Evolutionary conservation across 2,329 filamentous ascomycete species (phyloP).

Genomic region (Stachybotrys echinatus): DNA sequence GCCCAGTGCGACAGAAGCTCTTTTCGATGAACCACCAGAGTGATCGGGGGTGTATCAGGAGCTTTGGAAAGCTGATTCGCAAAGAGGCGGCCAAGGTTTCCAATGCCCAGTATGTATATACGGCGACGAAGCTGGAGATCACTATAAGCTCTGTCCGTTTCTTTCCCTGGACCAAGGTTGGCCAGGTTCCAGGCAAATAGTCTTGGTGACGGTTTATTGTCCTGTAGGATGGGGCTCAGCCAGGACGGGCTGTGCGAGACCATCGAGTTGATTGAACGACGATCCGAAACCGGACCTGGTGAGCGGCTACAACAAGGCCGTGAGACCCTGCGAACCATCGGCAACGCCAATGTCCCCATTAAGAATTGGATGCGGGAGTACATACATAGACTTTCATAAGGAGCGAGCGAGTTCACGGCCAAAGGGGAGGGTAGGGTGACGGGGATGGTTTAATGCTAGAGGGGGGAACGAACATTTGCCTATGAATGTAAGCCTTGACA

Average conservation of each 20-base stretch:
- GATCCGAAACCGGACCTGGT: background rate
- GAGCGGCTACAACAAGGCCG: background rate
- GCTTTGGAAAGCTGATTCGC: conserved; percentile 65
- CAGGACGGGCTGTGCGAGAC: conserved; percentile 23
- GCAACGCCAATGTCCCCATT: background rate
- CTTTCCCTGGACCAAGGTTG: conserved; percentile 10
- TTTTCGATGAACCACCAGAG: conserved; percentile 68
- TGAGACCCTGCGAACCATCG: background rate
- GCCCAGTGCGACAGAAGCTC: conserved; percentile 45
- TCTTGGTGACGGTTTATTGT: conserved; percentile 20
- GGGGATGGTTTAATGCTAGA: too few species aligned
- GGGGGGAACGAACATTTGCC: too few species aligned
- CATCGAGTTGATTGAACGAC: conserved; percentile 5
- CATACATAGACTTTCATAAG: background rate
- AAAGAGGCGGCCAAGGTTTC: conserved; percentile 75
- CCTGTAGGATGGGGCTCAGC: conserved; percentile 23
- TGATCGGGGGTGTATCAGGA: conserved; percentile 62
- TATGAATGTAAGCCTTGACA: too few species aligned
- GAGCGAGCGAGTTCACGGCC: too few species aligned
- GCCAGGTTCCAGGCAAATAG: conserved; percentile 29
- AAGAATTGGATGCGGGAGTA: background rate
- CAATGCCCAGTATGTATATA: conserved; percentile 74
- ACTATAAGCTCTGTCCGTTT: background rate
- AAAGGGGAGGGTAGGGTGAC: too few species aligned
- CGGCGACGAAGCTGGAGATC: conserved; percentile 28